Conservation (phyloP, 495 filamentous ascomycete species). For the Parathielavia appendiculata region DNA sequence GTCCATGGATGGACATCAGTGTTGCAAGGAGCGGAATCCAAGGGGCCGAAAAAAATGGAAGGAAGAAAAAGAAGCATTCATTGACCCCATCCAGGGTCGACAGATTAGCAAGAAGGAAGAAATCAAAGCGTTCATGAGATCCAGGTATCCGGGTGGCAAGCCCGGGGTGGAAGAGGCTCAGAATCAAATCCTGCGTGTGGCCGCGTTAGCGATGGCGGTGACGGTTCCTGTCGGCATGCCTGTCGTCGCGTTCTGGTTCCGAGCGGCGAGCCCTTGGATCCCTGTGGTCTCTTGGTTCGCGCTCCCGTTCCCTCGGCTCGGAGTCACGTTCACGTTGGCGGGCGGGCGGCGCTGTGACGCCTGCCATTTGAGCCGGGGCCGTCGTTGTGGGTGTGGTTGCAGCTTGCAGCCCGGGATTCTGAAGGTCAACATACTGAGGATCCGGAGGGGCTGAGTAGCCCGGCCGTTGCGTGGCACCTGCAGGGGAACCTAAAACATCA, state of each 20-base stretch:
- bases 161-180: slow-evolving; percentile 9
- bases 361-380: slow-evolving; percentile 30
- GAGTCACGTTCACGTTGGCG: slow-evolving; percentile 39
- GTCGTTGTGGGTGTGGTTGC: slow-evolving; percentile 23
- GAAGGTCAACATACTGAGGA: slow-evolving; percentile 27
- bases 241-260: slow-evolving; percentile 29
- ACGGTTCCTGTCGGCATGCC: slow-evolving; percentile 27
- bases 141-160: slow-evolving; percentile 11
- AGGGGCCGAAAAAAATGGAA: slow-evolving; percentile 14
- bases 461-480: slow-evolving; percentile 38
- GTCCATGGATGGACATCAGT: slow-evolving; percentile 35
- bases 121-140: slow-evolving; percentile 18
- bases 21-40: slow-evolving; percentile 31
- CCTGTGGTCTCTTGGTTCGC: slow-evolving; percentile 23
- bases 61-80: slow-evolving; percentile 9
- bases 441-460: slow-evolving; percentile 36
- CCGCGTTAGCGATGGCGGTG: slow-evolving; percentile 29
- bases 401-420: slow-evolving; percentile 16
- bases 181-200: slow-evolving; percentile 13
- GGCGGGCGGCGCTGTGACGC: slow-evolving; percentile 30
- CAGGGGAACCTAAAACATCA: slow-evolving; percentile 51
- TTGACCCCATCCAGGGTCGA: slow-evolving; percentile 24
- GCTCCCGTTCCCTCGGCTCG: slow-evolving; percentile 36
- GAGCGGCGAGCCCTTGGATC: slow-evolving; percentile 22
- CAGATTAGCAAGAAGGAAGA: slow-evolving; percentile 26